Evolutionary conservation across 306 rosid genomes (phyloP).

Genomic region (Boehmeria nivea): DNA sequence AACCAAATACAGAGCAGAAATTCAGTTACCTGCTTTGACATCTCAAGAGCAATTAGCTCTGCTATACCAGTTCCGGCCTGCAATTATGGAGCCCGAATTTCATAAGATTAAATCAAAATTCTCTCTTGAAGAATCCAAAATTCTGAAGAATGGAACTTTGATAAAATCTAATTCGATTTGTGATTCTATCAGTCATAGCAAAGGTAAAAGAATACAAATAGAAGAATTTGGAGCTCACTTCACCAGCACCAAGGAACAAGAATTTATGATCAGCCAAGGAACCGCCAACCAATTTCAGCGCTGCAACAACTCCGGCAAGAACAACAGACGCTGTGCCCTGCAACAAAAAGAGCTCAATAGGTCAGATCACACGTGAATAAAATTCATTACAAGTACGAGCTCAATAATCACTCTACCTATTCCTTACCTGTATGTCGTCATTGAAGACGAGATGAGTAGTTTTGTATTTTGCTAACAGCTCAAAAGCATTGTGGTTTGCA

Average conservation of each 20-base stretch:
- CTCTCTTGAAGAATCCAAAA: too few relatives aligned
- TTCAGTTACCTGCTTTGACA: slow-evolving; percentile 64
- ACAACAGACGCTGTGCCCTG: slow-evolving; percentile 98
- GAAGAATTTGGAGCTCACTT: slow-evolving; percentile 33
- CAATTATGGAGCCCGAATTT: slow-evolving; percentile 2
- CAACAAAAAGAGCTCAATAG: slow-evolving; percentile 17
- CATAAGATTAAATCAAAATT: background rate
- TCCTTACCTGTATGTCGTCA: slow-evolving; percentile 82
- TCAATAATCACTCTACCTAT: background rate
- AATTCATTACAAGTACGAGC: slow-evolving; percentile 2
- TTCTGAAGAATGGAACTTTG: too few relatives aligned
- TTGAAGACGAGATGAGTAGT: slow-evolving; percentile 86
- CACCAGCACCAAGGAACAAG: slow-evolving; percentile 99
- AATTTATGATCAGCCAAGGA: slow-evolving; percentile 64
- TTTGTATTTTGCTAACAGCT: slow-evolving; percentile 76
- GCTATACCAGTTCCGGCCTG: slow-evolving; percentile 98
- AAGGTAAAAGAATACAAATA: slow-evolving; percentile 1
- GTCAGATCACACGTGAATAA: slow-evolving; percentile 7
- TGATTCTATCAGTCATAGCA: too few relatives aligned
- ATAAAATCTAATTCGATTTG: too few relatives aligned
- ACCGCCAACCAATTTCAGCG: slow-evolving; percentile 75
- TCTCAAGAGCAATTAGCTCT: slow-evolving; percentile 88
- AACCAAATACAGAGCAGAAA: background rate
- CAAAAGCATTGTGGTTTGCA: slow-evolving; percentile 99
- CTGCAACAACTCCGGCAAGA: slow-evolving; percentile 86